These are phyloP conservation scores for Papiliotrema laurentii DNA, from an alignment of 1,284 basidiomycete species.

Conservation along the genomic window DNA sequence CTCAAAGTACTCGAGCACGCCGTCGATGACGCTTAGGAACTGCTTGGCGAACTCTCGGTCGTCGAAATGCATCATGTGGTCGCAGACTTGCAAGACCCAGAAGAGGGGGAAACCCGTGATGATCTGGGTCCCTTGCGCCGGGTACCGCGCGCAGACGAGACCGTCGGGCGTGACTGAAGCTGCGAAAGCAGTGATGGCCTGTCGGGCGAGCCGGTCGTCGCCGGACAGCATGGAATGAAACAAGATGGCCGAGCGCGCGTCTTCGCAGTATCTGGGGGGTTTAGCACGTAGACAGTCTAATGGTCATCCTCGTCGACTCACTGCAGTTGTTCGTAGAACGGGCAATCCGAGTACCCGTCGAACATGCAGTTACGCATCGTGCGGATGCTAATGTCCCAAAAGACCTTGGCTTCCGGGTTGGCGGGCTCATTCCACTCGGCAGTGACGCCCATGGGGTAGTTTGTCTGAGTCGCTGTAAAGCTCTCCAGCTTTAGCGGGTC, in stretches of 20 bases:
- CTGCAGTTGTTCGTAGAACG: conserved; percentile 32
- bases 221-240: conserved; percentile 31
- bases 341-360: conserved; percentile 33
- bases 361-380: conserved; percentile 34
- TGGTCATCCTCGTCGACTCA: conserved; percentile 10
- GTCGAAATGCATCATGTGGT: conserved; percentile 22
- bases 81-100: conserved; percentile 21
- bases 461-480: conserved; percentile 22
- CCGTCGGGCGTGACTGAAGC: conserved; percentile 23
- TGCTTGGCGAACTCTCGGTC: conserved; percentile 13
- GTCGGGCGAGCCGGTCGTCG: conserved; percentile 25
- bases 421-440: conserved; percentile 15
- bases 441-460: conserved; percentile 26
- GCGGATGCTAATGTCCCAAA: conserved; percentile 26
- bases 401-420: conserved; percentile 11
- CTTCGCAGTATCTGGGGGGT: conserved; percentile 31
- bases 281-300: too few species aligned
- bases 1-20: conserved; percentile 25
- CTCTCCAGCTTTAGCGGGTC: conserved; percentile 7
- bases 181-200: conserved; percentile 24
- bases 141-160: conserved; percentile 24
- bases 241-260: conserved; percentile 23
- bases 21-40: conserved; percentile 22
- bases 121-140: conserved; percentile 25
- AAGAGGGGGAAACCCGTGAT: conserved; percentile 30